A percentile compares a stretch with the other conserved stretches of the same genome.
Evolutionary conservation across 352 stramenopile genomes (phyloP).

Genomic region (Phytophthora ramorum): DNA sequence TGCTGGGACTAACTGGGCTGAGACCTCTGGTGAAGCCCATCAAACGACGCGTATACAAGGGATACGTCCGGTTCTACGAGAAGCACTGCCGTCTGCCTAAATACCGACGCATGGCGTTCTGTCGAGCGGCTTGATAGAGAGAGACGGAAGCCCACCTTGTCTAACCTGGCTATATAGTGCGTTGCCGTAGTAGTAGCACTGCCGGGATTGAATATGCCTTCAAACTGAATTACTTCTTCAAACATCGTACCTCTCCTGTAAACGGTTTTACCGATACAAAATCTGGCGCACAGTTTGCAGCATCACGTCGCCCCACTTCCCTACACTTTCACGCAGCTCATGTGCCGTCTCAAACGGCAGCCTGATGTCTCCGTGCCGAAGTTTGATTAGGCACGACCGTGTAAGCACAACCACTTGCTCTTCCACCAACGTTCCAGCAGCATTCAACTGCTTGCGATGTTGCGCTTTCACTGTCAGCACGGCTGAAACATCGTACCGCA

Average conservation of each 20-base stretch:
- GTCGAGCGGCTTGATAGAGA: not conserved
- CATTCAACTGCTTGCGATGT: slow-evolving; percentile 12
- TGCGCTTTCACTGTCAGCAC: slow-evolving; percentile 36
- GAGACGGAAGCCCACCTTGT: too few species aligned
- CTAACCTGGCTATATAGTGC: too few species aligned
- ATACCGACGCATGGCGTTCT: slow-evolving; percentile 18
- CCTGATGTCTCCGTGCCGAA: slow-evolving; percentile 24
- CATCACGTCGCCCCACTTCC: slow-evolving; percentile 60
- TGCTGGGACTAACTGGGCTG: slow-evolving; percentile 9
- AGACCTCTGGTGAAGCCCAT: slow-evolving; percentile 7
- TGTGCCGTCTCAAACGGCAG: slow-evolving; percentile 38
- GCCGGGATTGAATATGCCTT: too few species aligned
- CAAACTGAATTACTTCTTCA: not conserved
- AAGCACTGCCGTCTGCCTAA: slow-evolving; percentile 9
- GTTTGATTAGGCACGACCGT: slow-evolving; percentile 38
- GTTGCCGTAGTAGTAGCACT: not conserved
- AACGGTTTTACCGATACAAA: slow-evolving; percentile 27
- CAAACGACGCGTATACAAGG: slow-evolving; percentile 21
- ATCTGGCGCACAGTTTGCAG: slow-evolving; percentile 48
- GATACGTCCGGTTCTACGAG: slow-evolving; percentile 23
- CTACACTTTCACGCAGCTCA: slow-evolving; percentile 49
- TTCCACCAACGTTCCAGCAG: slow-evolving; percentile 1
- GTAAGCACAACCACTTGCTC: slow-evolving; percentile 45
- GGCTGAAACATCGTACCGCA: slow-evolving; percentile 44
- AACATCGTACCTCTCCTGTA: too few species aligned